Evolutionary conservation across 768 basidiomycete genomes (phyloP), one percentile per base, ranked within the genome.

Genomic region (Kwoniella shandongensis): DNA sequence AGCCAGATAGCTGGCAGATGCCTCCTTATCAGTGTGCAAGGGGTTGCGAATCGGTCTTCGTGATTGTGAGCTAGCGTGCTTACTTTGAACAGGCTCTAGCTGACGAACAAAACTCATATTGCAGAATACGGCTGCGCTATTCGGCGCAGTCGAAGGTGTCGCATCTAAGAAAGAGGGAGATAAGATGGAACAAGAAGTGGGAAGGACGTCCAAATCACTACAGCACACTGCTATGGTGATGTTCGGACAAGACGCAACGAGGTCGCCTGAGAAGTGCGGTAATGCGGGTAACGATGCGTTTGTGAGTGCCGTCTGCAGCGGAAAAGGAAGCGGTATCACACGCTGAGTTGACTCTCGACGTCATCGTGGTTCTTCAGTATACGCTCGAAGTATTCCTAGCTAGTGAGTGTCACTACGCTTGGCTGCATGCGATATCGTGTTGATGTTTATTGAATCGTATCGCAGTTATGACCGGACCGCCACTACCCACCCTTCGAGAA

Each of bases 261-360:
- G 51, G 39, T 27, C 15, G 15, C 54, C 59, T 17, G 49, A 62
- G 6, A 57, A 59, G 15, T 66, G 54, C 22, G 73, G 69, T 2
- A 76, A 74, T 48, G 63, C 69, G 1, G 75, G 75, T 2, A 76
- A 76, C 38, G 56, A 66, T 30, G 72, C 75, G 11, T 53, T 57
- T 23, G 70, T 76, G 48, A 61, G 70, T 62, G 12, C n/a, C n/a
- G n/a, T n/a, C n/a, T n/a, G n/a, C n/a, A n/a, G n/a, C n/a, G n/a
- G n/a, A n/a, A n/a, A n/a, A n/a, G n/a, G n/a, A n/a, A n/a, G n/a
- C n/a, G n/a, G n/a, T n/a, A n/a, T n/a, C n/a, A n/a, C n/a, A n/a
- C n/a, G n/a, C n/a, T n/a, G n/a, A n/a, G n/a, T n/a, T n/a, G n/a
- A 35, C 27, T 56, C 54, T 52, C 47, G n/a, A 20, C 13, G 30